Evolutionary conservation across 1,284 basidiomycete species (phyloP), one percentile per base, ranked within the genome.

Genomic region (Anthracocystis panici-leucophaei): DNA sequence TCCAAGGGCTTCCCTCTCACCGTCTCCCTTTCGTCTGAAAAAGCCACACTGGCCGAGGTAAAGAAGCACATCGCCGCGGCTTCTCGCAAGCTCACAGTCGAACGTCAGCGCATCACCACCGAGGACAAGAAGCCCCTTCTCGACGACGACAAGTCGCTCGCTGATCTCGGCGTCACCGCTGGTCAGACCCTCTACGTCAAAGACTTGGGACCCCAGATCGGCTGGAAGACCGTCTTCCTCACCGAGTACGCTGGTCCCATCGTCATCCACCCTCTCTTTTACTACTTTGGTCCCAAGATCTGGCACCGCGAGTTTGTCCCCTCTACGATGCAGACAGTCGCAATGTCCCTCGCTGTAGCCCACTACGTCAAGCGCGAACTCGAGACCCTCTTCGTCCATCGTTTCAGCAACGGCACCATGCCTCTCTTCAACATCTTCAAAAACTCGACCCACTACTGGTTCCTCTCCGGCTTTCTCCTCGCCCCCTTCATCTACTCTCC

Each of bases 341-440:
- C 92, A 1, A 92, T 92, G 75, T 89, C 87, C 6, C 89, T 97
- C 75, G 90, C 94, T 38, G 88, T 97, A 82, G 82, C 91, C 16
- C 96, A 99, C 86, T 99, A 95, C 85, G 77, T 90, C 69, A 99
- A 99, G 87, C 91, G 96, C 50, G 94, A 97, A 85, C 86, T 94
- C 23, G 96, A 99, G 87, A 96, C 97, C 1, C 78, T 96, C 11
- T 97, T 96, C 63, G 88, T 85, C n/a, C 63, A 77, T 57, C 91
- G 93, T 20, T 99, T 99, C 89, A 97, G 94, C 35, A 91, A 95
- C 86, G 92, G 91, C 2, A 97, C 96, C 0, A 97, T 99, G 92
- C 97, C 96, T 1, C 87, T 92, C 64, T 86, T 86, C 69, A 94
- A 95, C 84, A 89, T 99, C 49, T 92, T 95, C 88, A 92, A 92